Percentiles rank a stretch among this genome's conserved stretches.
These are phyloP conservation scores for Ceratocystis diversiconidia DNA, from an alignment of 2,329 filamentous ascomycete genomes.

Conservation along the genomic window DNA sequence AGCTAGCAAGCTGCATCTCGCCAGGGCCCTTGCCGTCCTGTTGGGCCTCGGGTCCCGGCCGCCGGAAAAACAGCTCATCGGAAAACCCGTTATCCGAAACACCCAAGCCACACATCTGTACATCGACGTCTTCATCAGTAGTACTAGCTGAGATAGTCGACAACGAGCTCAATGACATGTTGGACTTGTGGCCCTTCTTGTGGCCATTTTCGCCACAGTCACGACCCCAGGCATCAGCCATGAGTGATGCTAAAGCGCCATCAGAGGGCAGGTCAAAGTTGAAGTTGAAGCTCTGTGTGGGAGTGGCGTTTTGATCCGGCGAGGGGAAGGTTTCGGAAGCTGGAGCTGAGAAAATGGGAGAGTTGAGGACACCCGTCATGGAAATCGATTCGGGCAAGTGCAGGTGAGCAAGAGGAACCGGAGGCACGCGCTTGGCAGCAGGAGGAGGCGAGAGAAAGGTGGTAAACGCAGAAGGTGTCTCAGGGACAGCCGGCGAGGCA, in stretches of 20 bases:
- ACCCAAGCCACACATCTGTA: not conserved
- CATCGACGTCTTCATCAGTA: slow-evolving; percentile 1
- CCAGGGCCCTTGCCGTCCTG: slow-evolving; percentile 20
- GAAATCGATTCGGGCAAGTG: not conserved
- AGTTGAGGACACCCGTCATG: slow-evolving; percentile 12
- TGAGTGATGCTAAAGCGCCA: not conserved
- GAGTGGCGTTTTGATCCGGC: not conserved
- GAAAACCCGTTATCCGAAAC: not conserved
- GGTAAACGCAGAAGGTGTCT: slow-evolving; percentile 29
- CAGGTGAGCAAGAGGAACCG: slow-evolving; percentile 17
- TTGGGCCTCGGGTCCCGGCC: not conserved
- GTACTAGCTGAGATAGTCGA: slow-evolving; percentile 4
- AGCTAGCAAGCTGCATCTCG: slow-evolving; percentile 24
- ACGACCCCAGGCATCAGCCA: not conserved
- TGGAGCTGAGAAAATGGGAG: slow-evolving; percentile 9
- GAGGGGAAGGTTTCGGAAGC: not conserved
- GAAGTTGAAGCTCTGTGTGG: slow-evolving; percentile 6
- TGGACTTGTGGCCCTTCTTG: slow-evolving; percentile 2
- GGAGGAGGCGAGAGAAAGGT: slow-evolving; percentile 42
- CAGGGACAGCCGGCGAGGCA: slow-evolving; percentile 36
- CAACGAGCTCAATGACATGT: slow-evolving; percentile 5
- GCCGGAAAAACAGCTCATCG: not conserved
- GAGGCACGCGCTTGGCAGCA: slow-evolving; percentile 28
- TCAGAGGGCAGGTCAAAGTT: slow-evolving; percentile 6
- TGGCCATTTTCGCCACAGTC: not conserved